Evolutionary conservation across 768 basidiomycete species (phyloP), one percentile per base, ranked within the genome.

Genomic region (Suillus alpinus): DNA sequence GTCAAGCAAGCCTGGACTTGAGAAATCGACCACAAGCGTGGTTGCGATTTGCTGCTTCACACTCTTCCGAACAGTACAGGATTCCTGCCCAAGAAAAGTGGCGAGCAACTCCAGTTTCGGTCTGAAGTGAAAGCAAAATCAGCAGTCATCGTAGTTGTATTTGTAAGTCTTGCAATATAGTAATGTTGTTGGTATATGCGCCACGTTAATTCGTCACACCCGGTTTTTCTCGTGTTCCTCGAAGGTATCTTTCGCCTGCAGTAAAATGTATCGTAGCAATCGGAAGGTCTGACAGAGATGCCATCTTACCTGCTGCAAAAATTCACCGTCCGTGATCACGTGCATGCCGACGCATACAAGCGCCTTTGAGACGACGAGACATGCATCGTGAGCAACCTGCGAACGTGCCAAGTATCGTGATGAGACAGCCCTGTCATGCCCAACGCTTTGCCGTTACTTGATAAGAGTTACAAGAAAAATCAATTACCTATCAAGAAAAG

Each of bases 1-100:
- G 81, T 77, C 7, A 81, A 84, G 56, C 90, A 91, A 43, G 82
- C 87, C 6, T 89, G 83, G 87, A 86, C 88, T 9, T 92, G 89
- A 88, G 90, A 92, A 69, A 78, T 92, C 32, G 90, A 92, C 63
- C 76, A 89, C 91, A 67, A 77, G 88, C 75, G 3, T 55, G 20
- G 23, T 49, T 47, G 39, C 4, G 39, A 1, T 49, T 40, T 13
- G 9, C 10, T n/a, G 29, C 12, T 6, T 36, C 13, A 37, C 58
- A 0, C 56, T 56, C 6, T 29, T n/a, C 32, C 31, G 31, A 26
- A 23, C 50, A 81, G 80, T 82, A 13, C 82, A 82, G n/a, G n/a
- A n/a, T n/a, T 47, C 80, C 81, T 50, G 82, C 81, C n/a, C 82
- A 82, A 47, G 81, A 83, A 70, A 82, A 77, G 67, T 82, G 81